Conservation (phyloP, 371 early-diverging fungal genomes). For the Mortierella sp. region DNA sequence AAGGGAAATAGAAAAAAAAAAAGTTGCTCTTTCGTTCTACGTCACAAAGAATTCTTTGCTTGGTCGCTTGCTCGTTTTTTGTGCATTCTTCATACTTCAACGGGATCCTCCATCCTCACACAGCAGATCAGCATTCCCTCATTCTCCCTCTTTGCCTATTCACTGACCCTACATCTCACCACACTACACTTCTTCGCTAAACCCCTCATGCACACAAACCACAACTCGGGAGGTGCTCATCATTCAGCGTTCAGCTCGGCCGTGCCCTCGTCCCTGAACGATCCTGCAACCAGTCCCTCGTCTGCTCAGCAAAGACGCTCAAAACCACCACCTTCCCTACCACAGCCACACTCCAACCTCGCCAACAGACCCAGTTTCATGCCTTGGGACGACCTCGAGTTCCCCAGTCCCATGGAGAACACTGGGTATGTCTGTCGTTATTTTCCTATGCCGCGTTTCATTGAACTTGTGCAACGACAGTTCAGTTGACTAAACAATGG, state of each 20-base stretch:
- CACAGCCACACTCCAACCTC: constrained; percentile 18
- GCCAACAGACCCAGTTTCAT: constrained; percentile 18
- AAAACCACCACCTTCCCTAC: constrained; percentile 13
- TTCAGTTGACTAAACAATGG: neutral
- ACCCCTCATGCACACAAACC: neutral
- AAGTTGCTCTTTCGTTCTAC: too few species aligned
- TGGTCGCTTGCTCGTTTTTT: too few species aligned
- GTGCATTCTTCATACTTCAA: too few species aligned
- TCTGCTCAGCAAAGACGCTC: constrained; percentile 18
- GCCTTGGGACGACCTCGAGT: constrained; percentile 44
- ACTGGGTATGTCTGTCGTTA: constrained; percentile 25
- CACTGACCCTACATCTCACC: too few species aligned
- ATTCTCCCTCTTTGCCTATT: too few species aligned
- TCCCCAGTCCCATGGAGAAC: constrained; percentile 37
- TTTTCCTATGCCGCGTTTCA: neutral
- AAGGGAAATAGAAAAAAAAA: neutral
- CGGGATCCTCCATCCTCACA: too few species aligned
- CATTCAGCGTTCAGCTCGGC: constrained; percentile 5
- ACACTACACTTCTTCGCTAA: neutral
- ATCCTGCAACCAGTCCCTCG: neutral
- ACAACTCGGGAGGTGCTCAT: neutral
- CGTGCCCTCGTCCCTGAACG: neutral
- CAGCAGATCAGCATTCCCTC: too few species aligned
- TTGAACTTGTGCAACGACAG: neutral
- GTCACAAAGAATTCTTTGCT: neutral